phyloP scores from a whole-genome alignment of 495 filamentous ascomycete genomes.

The Aspergillus ellipticus region DNA sequence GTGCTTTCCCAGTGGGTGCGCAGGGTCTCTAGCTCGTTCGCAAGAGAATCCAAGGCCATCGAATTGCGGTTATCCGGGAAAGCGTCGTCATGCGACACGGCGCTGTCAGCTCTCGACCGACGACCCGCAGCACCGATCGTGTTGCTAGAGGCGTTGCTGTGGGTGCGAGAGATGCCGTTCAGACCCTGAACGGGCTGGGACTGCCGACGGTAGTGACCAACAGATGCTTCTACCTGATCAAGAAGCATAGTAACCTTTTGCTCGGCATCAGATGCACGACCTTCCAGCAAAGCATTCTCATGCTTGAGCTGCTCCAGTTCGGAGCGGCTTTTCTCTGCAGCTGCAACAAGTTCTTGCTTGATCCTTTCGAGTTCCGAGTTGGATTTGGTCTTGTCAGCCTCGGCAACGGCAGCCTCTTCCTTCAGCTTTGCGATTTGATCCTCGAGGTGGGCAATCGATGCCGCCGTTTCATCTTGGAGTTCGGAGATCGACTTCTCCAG shows the following conservation, averaged over 20 bases:
- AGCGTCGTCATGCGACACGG: constrained; percentile 54
- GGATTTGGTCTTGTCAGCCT: constrained; percentile 65
- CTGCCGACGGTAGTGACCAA: constrained; percentile 90
- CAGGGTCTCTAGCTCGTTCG: constrained; percentile 83
- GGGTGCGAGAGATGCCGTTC: constrained; percentile 41
- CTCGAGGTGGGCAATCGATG: constrained; percentile 65
- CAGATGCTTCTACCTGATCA: constrained; percentile 88
- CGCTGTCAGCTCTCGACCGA: constrained; percentile 41
- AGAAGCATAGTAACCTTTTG: constrained; percentile 87
- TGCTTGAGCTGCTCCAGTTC: constrained; percentile 79
- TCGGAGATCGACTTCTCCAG: constrained; percentile 63
- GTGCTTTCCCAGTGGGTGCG: constrained; percentile 92
- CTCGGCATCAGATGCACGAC: constrained; percentile 83
- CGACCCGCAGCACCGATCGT: constrained; percentile 28
- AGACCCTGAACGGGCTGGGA: constrained; percentile 49
- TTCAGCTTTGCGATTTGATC: constrained; percentile 63
- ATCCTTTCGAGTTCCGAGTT: constrained; percentile 52
- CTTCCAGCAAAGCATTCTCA: constrained; percentile 76
- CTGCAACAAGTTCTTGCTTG: constrained; percentile 53
- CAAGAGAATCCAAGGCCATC: constrained; percentile 84
- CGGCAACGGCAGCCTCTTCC: constrained; percentile 58
- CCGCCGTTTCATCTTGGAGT: constrained; percentile 63
- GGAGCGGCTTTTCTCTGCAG: constrained; percentile 52
- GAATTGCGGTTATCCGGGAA: constrained; percentile 70
- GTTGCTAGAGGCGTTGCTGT: constrained; percentile 45